These are phyloP conservation scores for Fusarium sp. DNA, from an alignment of 2,329 filamentous ascomycete genomes.

Conservation along the genomic window DNA sequence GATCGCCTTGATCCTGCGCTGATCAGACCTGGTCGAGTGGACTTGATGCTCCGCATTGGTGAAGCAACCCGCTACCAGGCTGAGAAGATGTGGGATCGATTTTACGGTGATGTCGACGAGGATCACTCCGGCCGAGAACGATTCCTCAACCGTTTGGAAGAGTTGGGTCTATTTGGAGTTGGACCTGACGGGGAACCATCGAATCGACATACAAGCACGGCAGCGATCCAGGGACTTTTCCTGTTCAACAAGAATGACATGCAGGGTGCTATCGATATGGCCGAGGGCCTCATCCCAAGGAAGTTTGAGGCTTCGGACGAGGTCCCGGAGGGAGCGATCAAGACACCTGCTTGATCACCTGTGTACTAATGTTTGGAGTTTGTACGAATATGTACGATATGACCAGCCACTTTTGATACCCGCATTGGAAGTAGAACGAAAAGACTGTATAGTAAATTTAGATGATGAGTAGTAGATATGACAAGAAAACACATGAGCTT, in stretches of 20 bases:
- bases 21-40: conserved; percentile 90
- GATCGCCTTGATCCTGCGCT: conserved; percentile 90
- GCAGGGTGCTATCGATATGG: conserved; percentile 86
- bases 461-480: background rate
- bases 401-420: conserved; percentile 37
- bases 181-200: conserved; percentile 61
- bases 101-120: conserved; percentile 85
- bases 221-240: conserved; percentile 93
- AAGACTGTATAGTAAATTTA: conserved; percentile 17
- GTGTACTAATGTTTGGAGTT: conserved; percentile 1
- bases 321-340: conserved; percentile 55
- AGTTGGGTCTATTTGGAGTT: conserved; percentile 76
- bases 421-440: conserved; percentile 15
- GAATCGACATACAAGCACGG: conserved; percentile 78
- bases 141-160: conserved; percentile 78
- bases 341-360: conserved; percentile 53
- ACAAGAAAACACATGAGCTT: background rate
- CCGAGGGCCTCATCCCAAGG: conserved; percentile 72
- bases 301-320: conserved; percentile 64
- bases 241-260: conserved; percentile 94
- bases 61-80: conserved; percentile 90
- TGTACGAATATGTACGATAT: conserved; percentile 32
- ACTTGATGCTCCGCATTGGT: conserved; percentile 91
- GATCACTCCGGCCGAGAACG: conserved; percentile 70
- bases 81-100: conserved; percentile 89